Evolutionary conservation across 352 stramenopile species (phyloP), one percentile per base, ranked within the genome.

Genomic region (Pythium insidiosum): DNA sequence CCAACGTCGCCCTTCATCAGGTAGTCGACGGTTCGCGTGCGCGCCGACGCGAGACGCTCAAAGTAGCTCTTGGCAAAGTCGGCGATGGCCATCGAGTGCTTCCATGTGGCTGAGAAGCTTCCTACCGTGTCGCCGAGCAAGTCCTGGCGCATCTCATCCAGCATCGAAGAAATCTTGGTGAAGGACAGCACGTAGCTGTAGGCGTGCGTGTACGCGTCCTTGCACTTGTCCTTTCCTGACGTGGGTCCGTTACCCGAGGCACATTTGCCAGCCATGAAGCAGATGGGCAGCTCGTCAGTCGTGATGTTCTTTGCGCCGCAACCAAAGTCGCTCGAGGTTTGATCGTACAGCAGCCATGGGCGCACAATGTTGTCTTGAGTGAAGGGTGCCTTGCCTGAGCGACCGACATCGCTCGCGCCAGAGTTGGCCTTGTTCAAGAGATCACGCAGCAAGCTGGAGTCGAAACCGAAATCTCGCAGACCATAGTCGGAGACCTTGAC

Each of bases 101-200:
- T 76, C 77, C 77, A 89, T 4, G 45, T 52, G 6, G 56, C 31
- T 1, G 76, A 80, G 44, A 89, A 89, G 16, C 39, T 53, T 13
- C 66, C 79, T 46, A 66, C 72, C 5, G 69, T 76, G 48, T 86
- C 72, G 13, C 79, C 79, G 11, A 86, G 58, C 39, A 88, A 58
- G 6, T 79, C 64, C 43, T 91, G 66, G 16, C 73, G 73, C 79
- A 91, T 91, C 36, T 77, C 63, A 22, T 79, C 61, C 29, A 91
- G 53, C 67, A 73, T 80, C 5, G 42, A 57, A 6, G 60, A 66
- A 28, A 81, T 62, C 52, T 84, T 69, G 47, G 53, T 61, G 43
- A 75, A 84, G 24, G 79, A 61, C 16, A 83, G 41, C 25, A 63
- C 52, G 56, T 89, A 91, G 28, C 73, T 63, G 60, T 81, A 85